phyloP scores from a whole-genome alignment of 148 eudicot species.

The Drosera capensis region DNA sequence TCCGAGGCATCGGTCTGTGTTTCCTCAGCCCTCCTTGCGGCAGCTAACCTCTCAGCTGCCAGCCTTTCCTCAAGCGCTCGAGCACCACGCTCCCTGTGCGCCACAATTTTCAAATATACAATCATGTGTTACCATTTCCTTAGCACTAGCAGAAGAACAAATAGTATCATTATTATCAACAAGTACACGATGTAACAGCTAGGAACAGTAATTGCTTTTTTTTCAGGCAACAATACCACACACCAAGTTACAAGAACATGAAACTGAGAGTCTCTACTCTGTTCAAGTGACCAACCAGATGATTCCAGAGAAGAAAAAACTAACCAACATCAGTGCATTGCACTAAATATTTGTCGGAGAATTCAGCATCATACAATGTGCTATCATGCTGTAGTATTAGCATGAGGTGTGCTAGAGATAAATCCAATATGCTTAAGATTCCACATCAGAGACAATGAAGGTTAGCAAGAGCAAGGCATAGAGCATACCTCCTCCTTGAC shows the following conservation, averaged over 20 bases:
- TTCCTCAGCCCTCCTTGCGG: constrained; percentile 39
- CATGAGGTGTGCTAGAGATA: not conserved
- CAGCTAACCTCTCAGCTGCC: constrained; percentile 62
- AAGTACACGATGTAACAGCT: too few species aligned
- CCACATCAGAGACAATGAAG: not conserved
- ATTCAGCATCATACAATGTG: too few species aligned
- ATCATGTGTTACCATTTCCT: not conserved
- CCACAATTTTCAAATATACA: constrained; percentile 5
- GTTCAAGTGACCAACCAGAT: too few species aligned
- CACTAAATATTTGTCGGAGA: too few species aligned
- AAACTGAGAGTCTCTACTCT: too few species aligned
- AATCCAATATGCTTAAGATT: not conserved
- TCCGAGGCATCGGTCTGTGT: constrained; percentile 43
- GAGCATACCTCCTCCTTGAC: constrained; percentile 70
- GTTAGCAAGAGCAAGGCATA: constrained; percentile 2
- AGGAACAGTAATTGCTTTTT: too few species aligned
- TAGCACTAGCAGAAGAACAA: not conserved
- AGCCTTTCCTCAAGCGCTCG: constrained; percentile 93
- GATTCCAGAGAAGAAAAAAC: too few species aligned
- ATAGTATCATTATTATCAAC: not conserved
- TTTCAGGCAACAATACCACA: too few species aligned
- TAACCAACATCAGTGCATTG: too few species aligned
- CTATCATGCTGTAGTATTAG: too few species aligned
- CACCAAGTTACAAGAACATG: too few species aligned
- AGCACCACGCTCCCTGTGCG: constrained; percentile 97